Percentiles rank a stretch among this genome's conserved stretches.
These are phyloP conservation scores for Elaeis oleifera DNA, from an alignment of 202 grass and related monocot genomes.

Conservation along the genomic window DNA sequence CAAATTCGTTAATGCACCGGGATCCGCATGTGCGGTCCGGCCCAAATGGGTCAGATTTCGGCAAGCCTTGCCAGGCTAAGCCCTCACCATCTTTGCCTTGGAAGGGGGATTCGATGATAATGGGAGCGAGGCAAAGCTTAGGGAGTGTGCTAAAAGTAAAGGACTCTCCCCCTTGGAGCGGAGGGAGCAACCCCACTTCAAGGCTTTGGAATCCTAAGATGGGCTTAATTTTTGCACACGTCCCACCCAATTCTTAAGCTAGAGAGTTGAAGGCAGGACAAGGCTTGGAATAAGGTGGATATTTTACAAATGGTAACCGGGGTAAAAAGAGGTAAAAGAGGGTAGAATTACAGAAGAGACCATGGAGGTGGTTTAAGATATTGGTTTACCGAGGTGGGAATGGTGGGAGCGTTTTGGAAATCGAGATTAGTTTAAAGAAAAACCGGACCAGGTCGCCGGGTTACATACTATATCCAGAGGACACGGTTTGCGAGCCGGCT, in stretches of 20 bases:
- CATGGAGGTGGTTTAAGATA: too few species aligned
- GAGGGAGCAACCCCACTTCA: neutral
- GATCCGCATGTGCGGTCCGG: too few species aligned
- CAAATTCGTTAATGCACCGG: too few species aligned
- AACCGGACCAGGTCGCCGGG: too few species aligned
- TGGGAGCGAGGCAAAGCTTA: slow-evolving; percentile 5
- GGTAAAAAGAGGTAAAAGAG: too few species aligned
- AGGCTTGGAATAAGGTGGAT: too few species aligned
- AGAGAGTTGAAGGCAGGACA: too few species aligned
- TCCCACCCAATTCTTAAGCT: neutral
- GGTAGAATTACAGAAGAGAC: too few species aligned
- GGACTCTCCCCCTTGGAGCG: neutral
- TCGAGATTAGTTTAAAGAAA: neutral
- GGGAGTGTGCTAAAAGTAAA: neutral
- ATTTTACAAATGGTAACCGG: too few species aligned
- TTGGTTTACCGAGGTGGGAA: neutral
- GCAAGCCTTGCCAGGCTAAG: neutral
- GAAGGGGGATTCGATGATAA: slow-evolving; percentile 8
- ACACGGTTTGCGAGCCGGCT: too few species aligned
- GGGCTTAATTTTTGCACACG: neutral
- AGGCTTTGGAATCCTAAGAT: neutral
- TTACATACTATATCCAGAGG: too few species aligned
- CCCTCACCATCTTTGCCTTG: neutral
- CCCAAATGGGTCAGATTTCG: too few species aligned
- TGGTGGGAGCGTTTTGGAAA: slow-evolving; percentile 1